These are phyloP conservation scores for Holtermannia corniformis DNA, from an alignment of 768 basidiomycete species.

Conservation along the genomic window DNA sequence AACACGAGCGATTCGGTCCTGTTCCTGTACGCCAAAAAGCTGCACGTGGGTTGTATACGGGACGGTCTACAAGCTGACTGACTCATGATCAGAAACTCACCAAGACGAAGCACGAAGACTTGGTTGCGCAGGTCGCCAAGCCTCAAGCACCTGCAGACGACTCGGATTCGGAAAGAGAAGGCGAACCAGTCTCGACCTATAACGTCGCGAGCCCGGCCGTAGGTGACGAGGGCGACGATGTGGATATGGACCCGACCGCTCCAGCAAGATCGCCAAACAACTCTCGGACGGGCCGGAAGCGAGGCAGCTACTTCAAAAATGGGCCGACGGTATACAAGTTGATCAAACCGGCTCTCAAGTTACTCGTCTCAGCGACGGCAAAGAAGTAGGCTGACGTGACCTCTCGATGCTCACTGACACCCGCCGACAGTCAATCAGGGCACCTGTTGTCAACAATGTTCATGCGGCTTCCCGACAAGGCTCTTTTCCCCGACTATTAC, in stretches of 20 bases:
- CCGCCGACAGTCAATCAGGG: not conserved
- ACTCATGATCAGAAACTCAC: conserved; percentile 26
- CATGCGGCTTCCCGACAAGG: conserved; percentile 72
- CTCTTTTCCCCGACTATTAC: conserved; percentile 67
- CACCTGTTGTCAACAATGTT: conserved; percentile 48
- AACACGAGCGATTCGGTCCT: conserved; percentile 34
- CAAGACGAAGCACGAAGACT: conserved; percentile 15
- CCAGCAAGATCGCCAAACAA: too few relatives aligned
- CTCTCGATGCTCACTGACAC: not conserved
- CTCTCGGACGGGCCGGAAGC: too few relatives aligned
- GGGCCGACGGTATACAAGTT: conserved; percentile 32
- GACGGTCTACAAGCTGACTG: not conserved
- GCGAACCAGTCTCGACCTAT: not conserved
- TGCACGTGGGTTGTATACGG: conserved; percentile 31
- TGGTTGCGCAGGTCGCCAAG: conserved; percentile 5
- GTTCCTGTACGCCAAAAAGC: conserved; percentile 35
- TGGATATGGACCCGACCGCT: conserved; percentile 5
- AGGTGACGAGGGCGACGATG: conserved; percentile 6
- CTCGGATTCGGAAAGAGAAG: conserved; percentile 21
- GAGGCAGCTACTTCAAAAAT: conserved; percentile 29
- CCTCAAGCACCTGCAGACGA: conserved; percentile 6
- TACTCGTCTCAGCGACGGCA: conserved; percentile 22
- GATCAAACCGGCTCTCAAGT: conserved; percentile 27
- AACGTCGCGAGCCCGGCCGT: conserved; percentile 1
- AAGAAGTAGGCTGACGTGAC: conserved; percentile 34